Conservation (phyloP, 345 rosid species). For the Citrus inodora region DNA sequence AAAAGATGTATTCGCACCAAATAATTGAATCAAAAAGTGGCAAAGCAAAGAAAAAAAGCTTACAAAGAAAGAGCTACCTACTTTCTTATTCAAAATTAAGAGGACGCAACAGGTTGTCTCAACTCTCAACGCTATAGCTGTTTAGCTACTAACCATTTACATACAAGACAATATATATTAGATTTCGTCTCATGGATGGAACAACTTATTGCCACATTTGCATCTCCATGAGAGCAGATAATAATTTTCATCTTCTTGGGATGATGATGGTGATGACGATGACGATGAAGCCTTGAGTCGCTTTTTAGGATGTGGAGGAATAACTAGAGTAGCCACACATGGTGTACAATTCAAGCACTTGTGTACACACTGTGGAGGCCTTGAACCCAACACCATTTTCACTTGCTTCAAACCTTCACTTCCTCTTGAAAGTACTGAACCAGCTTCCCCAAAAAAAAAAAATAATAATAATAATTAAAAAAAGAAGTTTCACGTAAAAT, state of each 20-base stretch:
- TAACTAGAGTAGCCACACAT: slow-evolving; percentile 38
- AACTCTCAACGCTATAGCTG: neutral
- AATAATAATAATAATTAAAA: no score
- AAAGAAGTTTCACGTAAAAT: neutral
- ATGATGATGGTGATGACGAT: no score
- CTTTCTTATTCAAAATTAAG: neutral
- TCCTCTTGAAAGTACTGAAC: neutral
- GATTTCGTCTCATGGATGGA: slow-evolving; percentile 24
- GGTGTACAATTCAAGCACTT: slow-evolving; percentile 39
- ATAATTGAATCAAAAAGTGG: neutral
- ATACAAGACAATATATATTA: neutral
- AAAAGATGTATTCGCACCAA: neutral
- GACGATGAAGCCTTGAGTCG: neutral
- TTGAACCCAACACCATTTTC: slow-evolving; percentile 35
- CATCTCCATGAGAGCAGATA: slow-evolving; percentile 43
- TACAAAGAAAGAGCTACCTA: neutral
- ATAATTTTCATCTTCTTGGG: slow-evolving; percentile 24
- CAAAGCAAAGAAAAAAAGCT: neutral
- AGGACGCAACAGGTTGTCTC: neutral
- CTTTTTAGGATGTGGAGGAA: slow-evolving; percentile 24
- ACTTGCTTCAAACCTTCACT: slow-evolving; percentile 13
- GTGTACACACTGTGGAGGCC: slow-evolving; percentile 37
- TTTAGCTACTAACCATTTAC: neutral
- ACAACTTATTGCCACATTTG: slow-evolving; percentile 41
- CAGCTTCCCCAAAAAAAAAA: neutral